Percentiles rank a stretch among this genome's conserved stretches.
phyloP scores from a whole-genome alignment of 805 yeast species.

The Metschnikowia sp. region DNA sequence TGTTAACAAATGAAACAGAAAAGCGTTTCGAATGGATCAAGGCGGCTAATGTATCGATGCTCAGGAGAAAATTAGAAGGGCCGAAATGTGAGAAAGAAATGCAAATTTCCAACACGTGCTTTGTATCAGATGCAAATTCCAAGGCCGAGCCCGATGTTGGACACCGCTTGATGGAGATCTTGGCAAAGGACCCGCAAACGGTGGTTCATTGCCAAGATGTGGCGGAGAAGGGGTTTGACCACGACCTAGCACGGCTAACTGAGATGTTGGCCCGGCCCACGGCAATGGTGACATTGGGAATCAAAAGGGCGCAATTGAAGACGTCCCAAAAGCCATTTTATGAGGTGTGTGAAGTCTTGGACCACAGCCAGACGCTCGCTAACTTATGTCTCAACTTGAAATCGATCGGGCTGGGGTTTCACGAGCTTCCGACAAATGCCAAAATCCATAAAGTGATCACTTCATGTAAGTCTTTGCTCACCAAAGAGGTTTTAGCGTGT shows the following conservation, averaged over 20 bases:
- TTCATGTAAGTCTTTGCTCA: constrained; percentile 13
- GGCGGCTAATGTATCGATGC: constrained; percentile 6
- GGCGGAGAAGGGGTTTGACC: constrained; percentile 11
- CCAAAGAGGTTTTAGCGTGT: constrained; percentile 14
- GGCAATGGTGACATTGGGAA: constrained; percentile 38
- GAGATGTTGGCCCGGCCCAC: constrained; percentile 31
- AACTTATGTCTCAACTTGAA: constrained; percentile 18
- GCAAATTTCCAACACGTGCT: too few relatives aligned
- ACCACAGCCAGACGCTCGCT: constrained; percentile 27
- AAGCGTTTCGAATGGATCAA: constrained; percentile 11
- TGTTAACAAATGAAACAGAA: not conserved
- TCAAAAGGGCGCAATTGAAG: constrained; percentile 36
- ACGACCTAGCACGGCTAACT: constrained; percentile 12
- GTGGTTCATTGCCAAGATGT: constrained; percentile 1
- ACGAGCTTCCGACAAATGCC: constrained; percentile 15
- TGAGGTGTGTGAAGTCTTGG: constrained; percentile 46
- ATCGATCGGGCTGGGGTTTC: constrained; percentile 14
- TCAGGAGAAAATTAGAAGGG: constrained; percentile 2
- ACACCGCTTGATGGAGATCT: constrained; percentile 2
- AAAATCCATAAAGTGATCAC: constrained; percentile 15
- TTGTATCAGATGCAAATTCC: not conserved
- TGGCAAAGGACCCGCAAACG: constrained; percentile 7
- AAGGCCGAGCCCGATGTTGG: not conserved
- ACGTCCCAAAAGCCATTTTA: constrained; percentile 43
- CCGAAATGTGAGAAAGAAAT: not conserved